phyloP scores from a whole-genome alignment of 306 rosid species.

The Cicer judaicum region DNA sequence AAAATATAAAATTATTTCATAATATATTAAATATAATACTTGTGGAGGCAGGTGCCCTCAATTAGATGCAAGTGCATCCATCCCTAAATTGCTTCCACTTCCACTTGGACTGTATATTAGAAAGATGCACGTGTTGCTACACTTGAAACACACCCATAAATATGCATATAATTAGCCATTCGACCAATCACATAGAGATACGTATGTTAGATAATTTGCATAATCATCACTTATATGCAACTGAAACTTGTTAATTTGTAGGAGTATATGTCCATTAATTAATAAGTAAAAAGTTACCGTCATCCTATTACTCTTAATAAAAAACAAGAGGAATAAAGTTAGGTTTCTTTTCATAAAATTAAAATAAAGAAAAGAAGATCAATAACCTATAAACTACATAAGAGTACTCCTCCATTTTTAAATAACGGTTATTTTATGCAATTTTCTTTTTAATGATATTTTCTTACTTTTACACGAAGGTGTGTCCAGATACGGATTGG shows the following conservation, averaged over 20 bases:
- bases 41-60: too few relatives aligned
- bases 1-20: too few relatives aligned
- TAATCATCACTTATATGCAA: slow-evolving; percentile 4
- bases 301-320: slow-evolving; percentile 4
- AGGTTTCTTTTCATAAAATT: slow-evolving; percentile 36
- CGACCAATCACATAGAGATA: slow-evolving; percentile 10
- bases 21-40: too few relatives aligned
- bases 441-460: too few relatives aligned
- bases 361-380: slow-evolving; percentile 34
- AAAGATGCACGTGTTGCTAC: slow-evolving; percentile 31
- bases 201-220: slow-evolving; percentile 23
- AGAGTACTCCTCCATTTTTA: too few relatives aligned
- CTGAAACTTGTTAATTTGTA: not conserved
- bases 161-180: not conserved
- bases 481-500: too few relatives aligned
- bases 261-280: not conserved
- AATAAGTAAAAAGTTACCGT: not conserved
- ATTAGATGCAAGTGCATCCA: too few relatives aligned
- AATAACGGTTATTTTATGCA: too few relatives aligned
- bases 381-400: not conserved
- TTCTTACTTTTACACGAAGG: too few relatives aligned
- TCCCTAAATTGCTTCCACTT: not conserved
- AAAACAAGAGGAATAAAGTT: slow-evolving; percentile 43
- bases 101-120: not conserved
- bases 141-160: not conserved